Base-by-base conservation (phyloP, 2,329 filamentous ascomycete species). In the Colletotrichum orbiculare region DNA sequence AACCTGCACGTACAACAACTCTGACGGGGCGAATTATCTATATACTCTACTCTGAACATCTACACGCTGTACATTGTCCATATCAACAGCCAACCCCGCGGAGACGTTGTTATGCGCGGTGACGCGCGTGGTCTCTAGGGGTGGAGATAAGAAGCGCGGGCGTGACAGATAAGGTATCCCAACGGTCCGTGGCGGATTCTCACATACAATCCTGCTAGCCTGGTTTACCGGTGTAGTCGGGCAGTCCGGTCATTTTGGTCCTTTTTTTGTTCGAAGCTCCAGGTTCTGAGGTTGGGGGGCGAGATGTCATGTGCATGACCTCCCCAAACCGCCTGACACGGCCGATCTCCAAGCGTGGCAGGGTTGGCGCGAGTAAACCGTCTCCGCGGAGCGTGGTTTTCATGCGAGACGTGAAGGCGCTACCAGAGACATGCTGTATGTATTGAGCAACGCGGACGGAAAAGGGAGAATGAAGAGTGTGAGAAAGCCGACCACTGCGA, bases 151-250 rank as follows among this genome's bases (percentile, higher is more conserved):
- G 37, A 35, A 17, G 15, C 38, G 7, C 13, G 25, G 15, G 58
- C 60, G 54, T 57, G 60, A 52, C 43, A 53, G 54, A 50, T 64
- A 60, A 54, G 38, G 45, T 48, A 25, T 25, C 4, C 3, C 25
- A 25, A 25, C 25, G 25, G 25, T 25, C 25, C 4, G 25, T 25
- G 25, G 25, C 25, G 25, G 25, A 25, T 25, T 25, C 25, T 25
- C 4, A 4, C 25, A 25, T 25, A 15, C 25, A 4, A 3, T 4
- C 25, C 25, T 25, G 25, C 25, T 25, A 25, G 25, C 25, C 25
- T 25, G 25, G 25, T 25, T 5, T 1, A 5, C 25, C 25, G 25
- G 25, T 25, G 4, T 5, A 25, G 17, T 25, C 25, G 25, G 25
- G 1, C 4, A 25, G 25, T 25, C 25, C 25, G 25, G 25, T 25